Base-by-base conservation (phyloP, 2,329 filamentous ascomycete species). In the Erysiphe pulchra region DNA sequence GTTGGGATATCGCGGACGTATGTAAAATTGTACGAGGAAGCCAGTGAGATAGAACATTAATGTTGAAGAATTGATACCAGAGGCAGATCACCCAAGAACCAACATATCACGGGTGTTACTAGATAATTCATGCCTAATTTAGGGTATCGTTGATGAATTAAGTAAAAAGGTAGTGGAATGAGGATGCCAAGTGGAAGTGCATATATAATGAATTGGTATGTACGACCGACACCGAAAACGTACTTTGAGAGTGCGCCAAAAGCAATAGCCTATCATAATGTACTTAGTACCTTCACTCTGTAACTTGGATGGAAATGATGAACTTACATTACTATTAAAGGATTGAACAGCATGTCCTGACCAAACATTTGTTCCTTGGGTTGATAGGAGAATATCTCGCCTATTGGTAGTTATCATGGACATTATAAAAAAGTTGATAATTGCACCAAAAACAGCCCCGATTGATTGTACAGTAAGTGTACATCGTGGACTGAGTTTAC, bases 161-260 rank as follows among this genome's bases (percentile, higher is more conserved):
- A 61, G 93, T 98, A 49, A 90, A 98, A 61, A 94, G 93, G 62
- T 86, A 95, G 60, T 95, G 90, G 83, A 83, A 95, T 60, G 81
- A 83, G 5, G 12, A 43, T 31, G 20, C 41, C 41, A 28, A 43
- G 11, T 11, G 31, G 41, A 13, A 43, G 41, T 8, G 41, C 41
- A 28, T 30, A 31, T 14, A 31, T 24, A 17, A 43, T 17, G 24
- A 32, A 59, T 42, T 58, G 52, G 48, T 65, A 65, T 14, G 54
- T 56, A 0, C 54, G 55, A 13, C 58, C 60, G 24, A 62, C 49
- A 40, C 55, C 58, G 52, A 65, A 67, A 50, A 68, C 57, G n/a
- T 63, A 52, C 37, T 60, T 58, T 6, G 63, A 60, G n/a, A 66
- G 54, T 2, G 55, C 54, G 14, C 56, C 55, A 54, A 58, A 64